Evolutionary conservation across 495 filamentous ascomycete species (phyloP).

Genomic region (Neurospora intermedia): DNA sequence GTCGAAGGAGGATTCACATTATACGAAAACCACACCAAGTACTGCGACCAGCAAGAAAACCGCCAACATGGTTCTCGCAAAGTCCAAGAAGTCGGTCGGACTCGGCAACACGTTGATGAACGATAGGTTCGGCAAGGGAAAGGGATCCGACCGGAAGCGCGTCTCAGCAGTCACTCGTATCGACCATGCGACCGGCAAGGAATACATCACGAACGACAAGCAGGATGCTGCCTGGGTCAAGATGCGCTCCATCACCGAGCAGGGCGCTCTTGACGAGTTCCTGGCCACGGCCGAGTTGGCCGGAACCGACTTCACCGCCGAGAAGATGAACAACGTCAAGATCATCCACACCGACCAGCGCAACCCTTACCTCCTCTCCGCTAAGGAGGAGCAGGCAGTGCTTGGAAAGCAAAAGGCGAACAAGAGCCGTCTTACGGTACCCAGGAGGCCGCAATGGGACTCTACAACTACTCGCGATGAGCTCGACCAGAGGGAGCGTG

Average conservation of each 20-base stretch:
- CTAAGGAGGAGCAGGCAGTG: constrained; percentile 70
- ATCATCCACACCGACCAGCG: constrained; percentile 93
- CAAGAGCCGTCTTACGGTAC: constrained; percentile 70
- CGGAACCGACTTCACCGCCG: constrained; percentile 95
- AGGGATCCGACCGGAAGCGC: constrained; percentile 53
- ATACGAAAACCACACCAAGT: neutral
- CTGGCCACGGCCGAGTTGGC: constrained; percentile 80
- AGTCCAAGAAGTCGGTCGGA: constrained; percentile 90
- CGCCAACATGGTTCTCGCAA: constrained; percentile 73
- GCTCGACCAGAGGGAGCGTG: constrained; percentile 68
- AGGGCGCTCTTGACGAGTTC: constrained; percentile 78
- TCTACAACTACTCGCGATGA: constrained; percentile 67
- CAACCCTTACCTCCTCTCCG: constrained; percentile 87
- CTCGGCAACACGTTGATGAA: constrained; percentile 81
- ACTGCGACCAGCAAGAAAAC: neutral
- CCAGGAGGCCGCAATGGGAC: constrained; percentile 84
- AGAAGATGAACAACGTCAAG: constrained; percentile 97
- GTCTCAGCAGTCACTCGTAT: constrained; percentile 52
- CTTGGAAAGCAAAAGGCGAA: constrained; percentile 74
- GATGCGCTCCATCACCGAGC: constrained; percentile 97
- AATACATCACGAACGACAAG: constrained; percentile 61
- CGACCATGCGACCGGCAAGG: constrained; percentile 49
- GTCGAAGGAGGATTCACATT: neutral
- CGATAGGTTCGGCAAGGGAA: constrained; percentile 83
- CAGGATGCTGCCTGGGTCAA: constrained; percentile 81